Base-by-base conservation (phyloP, 169 alveolate genomes). In the Plasmodium coatneyi region DNA sequence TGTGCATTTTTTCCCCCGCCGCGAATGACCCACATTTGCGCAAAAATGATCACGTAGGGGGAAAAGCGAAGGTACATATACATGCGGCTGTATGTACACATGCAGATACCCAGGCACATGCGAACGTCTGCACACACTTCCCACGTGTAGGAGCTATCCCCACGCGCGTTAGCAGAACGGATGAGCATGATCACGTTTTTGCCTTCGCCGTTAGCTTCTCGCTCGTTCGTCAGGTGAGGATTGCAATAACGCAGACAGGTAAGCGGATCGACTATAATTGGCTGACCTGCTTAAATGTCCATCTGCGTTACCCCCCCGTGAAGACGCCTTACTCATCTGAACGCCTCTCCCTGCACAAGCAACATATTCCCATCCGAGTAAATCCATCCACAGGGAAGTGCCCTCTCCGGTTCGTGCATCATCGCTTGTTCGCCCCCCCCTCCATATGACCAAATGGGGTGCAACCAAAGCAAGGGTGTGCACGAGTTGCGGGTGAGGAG, bases 391-490 rank as follows among this genome's bases (percentile, higher is more conserved):
- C 1, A 32, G 5, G 1, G 3, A 1, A 32, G 39, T 32, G 39
- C 39, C 39, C 39, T 32, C 39, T 32, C 5, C 3, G 39, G 39
- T 32, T 3, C 39, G 3, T 32, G 5, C 39, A 32, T 32, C 39
- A 32, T 1, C 39, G 3, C 39, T 3, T 32, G 39, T 32, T 3
- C 39, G 39, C 39, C 16, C 0, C 32, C 16, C 14, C 36, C 3
- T 4, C 32, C 22, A 5, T 72, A 84, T 71, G 80, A 84, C 56
- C 79, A 84, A 72, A 84, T 84, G 92, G 92, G 92, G 92, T 84
- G 92, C 25, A 71, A 71, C 39, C 92, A 72, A 22, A 84, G 92
- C 39, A 71, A 71, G 25, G 76, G 80, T 1, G 92, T 71, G 2
- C 43, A 84, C 5, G 84, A 71, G 32, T 28, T 84, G 10, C 72